Evolutionary conservation across 2,329 filamentous ascomycete species (phyloP).

Genomic region (Diaporthe citri): DNA sequence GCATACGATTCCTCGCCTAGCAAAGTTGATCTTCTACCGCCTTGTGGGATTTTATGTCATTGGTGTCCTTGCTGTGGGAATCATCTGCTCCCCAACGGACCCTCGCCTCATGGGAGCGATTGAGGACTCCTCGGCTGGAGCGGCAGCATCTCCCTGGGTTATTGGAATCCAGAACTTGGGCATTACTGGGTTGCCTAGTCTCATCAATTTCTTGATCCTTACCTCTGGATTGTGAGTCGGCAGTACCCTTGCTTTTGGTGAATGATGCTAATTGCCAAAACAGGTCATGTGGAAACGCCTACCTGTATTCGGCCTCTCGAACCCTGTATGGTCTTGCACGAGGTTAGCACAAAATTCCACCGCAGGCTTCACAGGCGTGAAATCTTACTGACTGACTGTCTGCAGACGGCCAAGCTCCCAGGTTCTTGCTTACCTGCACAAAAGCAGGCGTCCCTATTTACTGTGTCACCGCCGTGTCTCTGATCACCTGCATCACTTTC

Average conservation of each 20-base stretch:
- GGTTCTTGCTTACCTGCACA: slow-evolving; percentile 53
- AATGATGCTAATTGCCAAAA: background rate
- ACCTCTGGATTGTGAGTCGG: slow-evolving; percentile 44
- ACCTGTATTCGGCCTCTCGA: slow-evolving; percentile 13
- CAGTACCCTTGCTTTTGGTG: too few relatives aligned
- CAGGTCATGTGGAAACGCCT: slow-evolving; percentile 21
- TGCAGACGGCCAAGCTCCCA: slow-evolving; percentile 58
- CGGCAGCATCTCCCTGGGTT: slow-evolving; percentile 56
- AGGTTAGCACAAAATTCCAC: background rate
- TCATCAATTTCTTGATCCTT: slow-evolving; percentile 77
- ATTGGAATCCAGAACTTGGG: slow-evolving; percentile 73
- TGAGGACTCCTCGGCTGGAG: slow-evolving; percentile 43
- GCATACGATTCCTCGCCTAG: slow-evolving; percentile 40
- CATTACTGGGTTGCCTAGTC: slow-evolving; percentile 69
- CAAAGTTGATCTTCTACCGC: slow-evolving; percentile 48
- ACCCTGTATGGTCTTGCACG: slow-evolving; percentile 19
- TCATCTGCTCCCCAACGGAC: slow-evolving; percentile 51
- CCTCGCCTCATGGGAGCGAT: slow-evolving; percentile 47
- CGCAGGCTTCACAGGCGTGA: background rate
- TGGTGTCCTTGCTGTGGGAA: slow-evolving; percentile 46
- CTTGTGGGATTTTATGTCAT: slow-evolving; percentile 50
- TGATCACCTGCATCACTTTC: slow-evolving; percentile 50
- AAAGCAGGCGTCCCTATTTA: slow-evolving; percentile 56
- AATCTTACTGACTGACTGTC: background rate
- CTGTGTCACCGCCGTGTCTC: slow-evolving; percentile 45